phyloP scores from a whole-genome alignment of 2,329 filamentous ascomycete genomes.

The Pseudocercospora crystallina region DNA sequence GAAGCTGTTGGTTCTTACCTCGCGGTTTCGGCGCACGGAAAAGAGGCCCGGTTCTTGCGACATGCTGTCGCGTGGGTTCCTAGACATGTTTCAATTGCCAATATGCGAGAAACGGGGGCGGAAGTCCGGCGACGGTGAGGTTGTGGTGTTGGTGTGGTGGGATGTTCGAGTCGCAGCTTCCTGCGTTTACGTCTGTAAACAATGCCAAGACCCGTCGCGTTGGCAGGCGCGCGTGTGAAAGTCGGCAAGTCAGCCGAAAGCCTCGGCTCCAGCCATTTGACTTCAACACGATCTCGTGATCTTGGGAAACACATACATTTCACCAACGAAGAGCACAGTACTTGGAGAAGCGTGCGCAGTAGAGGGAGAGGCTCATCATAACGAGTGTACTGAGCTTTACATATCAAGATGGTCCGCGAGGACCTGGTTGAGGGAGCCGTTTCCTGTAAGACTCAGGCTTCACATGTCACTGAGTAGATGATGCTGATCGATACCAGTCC shows the following conservation, averaged over 20 bases:
- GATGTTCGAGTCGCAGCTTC: neutral
- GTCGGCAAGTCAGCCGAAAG: neutral
- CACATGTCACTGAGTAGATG: neutral
- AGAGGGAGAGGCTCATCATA: neutral
- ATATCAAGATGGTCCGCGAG: constrained; percentile 80
- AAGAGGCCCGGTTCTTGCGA: constrained; percentile 85
- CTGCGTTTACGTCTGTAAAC: constrained; percentile 17
- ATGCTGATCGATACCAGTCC: constrained; percentile 56
- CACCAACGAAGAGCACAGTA: no score
- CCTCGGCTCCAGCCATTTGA: no score
- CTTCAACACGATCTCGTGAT: no score
- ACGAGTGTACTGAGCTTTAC: no score
- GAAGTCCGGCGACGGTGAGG: neutral
- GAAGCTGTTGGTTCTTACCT: constrained; percentile 59
- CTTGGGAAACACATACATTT: no score
- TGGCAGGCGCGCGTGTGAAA: constrained; percentile 1
- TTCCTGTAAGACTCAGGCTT: constrained; percentile 44
- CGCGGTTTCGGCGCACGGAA: constrained; percentile 87
- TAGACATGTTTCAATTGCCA: neutral
- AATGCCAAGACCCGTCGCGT: constrained; percentile 9
- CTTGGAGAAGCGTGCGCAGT: no score
- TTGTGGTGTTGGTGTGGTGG: neutral
- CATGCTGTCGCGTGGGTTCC: constrained; percentile 54
- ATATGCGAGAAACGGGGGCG: neutral
- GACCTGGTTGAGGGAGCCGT: constrained; percentile 76